Evolutionary conservation across 139 green algal genomes (phyloP), one percentile per base, ranked within the genome.

Genomic region (Spirogloea muscicola): DNA sequence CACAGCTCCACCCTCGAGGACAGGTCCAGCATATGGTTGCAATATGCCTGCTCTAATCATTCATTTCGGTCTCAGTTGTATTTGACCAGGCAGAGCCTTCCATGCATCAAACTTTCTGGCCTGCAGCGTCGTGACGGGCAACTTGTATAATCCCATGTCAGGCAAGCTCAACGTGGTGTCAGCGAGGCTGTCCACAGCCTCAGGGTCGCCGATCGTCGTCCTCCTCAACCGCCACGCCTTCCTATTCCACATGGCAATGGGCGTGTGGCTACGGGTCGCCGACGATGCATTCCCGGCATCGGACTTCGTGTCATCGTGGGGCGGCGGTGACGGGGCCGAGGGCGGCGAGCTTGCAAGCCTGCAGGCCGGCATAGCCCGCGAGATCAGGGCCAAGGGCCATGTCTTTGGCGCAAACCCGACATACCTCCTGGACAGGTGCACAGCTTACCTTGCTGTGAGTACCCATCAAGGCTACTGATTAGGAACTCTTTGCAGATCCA

Each of bases 221-320:
- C 70, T 79, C 9, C 29, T 36, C 25, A 77, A 73, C 36, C 27
- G 70, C 18, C 6, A 79, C 5, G 70, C 70, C 10, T 80, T 68
- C 27, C 7, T 77, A 29, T 79, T 63, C 62, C 70, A 79, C 38
- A 4, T 58, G 3, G 70, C 29, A 3, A 81, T 79, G 64, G 33
- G 43, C 21, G 13, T 3, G 4, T 79, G 70, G 70, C 41, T 79
- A 18, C 42, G 62, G 9, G 10, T 79, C 4, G 70, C 70, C 13
- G 38, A 79, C 25, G 5, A 79, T 5, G 59, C 61, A 3, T 79
- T 79, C n/a, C 21, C 64, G 40, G 60, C 49, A 21, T 79, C 70
- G 9, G 64, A 79, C 18, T 79, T 77, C 34, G 16, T 41, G 38
- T 77, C 70, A 38, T 41, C 10, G 21, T n/a, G 62, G 70, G 21